Evolutionary conservation across 257 asterid species (phyloP).

Genomic region (Solanum dulcamara): DNA sequence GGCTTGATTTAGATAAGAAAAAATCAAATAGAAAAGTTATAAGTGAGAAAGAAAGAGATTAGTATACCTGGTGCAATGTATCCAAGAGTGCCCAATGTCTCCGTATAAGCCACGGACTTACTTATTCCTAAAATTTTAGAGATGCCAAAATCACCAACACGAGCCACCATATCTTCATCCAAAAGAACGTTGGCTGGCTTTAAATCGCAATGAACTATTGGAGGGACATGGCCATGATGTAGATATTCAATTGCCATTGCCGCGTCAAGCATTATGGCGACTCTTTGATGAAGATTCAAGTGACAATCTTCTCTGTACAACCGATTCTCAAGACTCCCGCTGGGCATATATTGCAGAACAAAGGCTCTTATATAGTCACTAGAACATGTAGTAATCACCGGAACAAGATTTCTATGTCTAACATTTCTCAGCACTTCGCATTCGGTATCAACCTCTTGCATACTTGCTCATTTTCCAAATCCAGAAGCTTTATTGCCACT

Average conservation of each 20-base stretch:
- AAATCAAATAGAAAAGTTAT: neutral
- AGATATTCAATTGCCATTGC: constrained; percentile 28
- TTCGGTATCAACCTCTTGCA: constrained; percentile 14
- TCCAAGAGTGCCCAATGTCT: constrained; percentile 24
- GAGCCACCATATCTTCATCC: constrained; percentile 15
- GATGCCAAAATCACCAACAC: constrained; percentile 20
- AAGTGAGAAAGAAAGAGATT: neutral
- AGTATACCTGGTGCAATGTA: constrained; percentile 27
- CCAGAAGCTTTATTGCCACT: constrained; percentile 21
- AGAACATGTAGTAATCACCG: constrained; percentile 19
- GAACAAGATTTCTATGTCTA: constrained; percentile 23
- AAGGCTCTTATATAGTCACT: constrained; percentile 8
- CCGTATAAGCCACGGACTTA: neutral
- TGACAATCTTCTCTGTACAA: neutral
- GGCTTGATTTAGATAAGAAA: neutral
- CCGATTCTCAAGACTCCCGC: constrained; percentile 20
- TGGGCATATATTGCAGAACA: constrained; percentile 23
- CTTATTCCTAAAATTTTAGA: constrained; percentile 9
- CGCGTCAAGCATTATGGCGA: constrained; percentile 15
- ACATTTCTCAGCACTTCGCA: constrained; percentile 16
- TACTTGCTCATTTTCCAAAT: constrained; percentile 3
- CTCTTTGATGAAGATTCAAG: constrained; percentile 7
- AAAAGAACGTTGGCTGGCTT: constrained; percentile 23
- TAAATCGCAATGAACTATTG: constrained; percentile 25
- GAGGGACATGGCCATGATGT: constrained; percentile 13